phyloP scores from a whole-genome alignment of 495 filamentous ascomycete genomes.

The Xylaria longipes region DNA sequence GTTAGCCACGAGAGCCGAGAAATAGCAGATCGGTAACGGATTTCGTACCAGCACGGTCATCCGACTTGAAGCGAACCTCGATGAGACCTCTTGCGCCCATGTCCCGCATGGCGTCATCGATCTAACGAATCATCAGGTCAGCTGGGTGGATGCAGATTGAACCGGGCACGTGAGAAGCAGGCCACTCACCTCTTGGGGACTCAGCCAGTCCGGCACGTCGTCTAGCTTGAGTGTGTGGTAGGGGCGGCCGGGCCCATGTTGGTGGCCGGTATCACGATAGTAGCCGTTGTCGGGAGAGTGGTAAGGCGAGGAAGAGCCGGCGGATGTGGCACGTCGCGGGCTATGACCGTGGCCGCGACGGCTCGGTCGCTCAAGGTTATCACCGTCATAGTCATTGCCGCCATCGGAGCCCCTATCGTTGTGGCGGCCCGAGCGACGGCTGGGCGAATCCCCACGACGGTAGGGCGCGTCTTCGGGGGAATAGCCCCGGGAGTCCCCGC shows the following conservation, averaged over 20 bases:
- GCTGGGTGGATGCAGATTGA: background rate
- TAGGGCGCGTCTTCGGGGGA: slow-evolving; percentile 12
- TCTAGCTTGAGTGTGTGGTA: slow-evolving; percentile 42
- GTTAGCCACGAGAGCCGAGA: slow-evolving; percentile 5
- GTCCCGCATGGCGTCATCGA: slow-evolving; percentile 37
- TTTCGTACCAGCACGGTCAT: slow-evolving; percentile 35
- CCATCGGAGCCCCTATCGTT: slow-evolving; percentile 24
- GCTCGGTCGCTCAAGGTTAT: slow-evolving; percentile 26
- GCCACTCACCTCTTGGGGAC: slow-evolving; percentile 32
- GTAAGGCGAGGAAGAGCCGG: slow-evolving; percentile 35
- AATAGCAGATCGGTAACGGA: background rate
- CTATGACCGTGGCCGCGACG: slow-evolving; percentile 21
- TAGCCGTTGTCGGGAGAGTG: slow-evolving; percentile 32
- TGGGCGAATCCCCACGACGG: slow-evolving; percentile 17
- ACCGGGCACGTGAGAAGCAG: background rate
- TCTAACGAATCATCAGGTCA: slow-evolving; percentile 27
- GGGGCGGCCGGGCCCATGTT: slow-evolving; percentile 35
- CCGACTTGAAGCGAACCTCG: slow-evolving; percentile 41
- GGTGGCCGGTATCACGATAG: slow-evolving; percentile 34
- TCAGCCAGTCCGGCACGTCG: slow-evolving; percentile 38
- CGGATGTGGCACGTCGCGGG: slow-evolving; percentile 34
- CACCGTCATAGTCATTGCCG: slow-evolving; percentile 30
- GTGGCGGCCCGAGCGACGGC: slow-evolving; percentile 16
- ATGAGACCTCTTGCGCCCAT: slow-evolving; percentile 38
- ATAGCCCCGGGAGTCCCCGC: slow-evolving; percentile 7